Base-by-base conservation (phyloP, 1,284 basidiomycete species). In the Xanthoconium separans region DNA sequence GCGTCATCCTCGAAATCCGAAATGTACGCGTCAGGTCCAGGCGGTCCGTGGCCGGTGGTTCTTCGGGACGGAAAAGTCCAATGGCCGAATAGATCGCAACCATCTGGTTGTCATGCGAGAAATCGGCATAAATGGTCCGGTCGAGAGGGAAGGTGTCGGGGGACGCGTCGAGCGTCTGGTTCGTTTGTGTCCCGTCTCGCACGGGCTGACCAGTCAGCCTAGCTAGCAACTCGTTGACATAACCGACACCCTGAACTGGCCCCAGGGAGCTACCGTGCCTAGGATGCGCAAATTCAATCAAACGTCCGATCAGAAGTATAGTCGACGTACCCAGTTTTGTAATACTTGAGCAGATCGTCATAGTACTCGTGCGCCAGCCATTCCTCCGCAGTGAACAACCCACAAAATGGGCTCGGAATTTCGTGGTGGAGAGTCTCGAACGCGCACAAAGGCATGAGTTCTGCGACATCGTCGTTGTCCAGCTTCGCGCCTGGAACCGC, bases 101-200 rank as follows among this genome's bases (percentile, higher is more conserved):
- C 81, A 94, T 89, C 63, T 88, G 76, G 66, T 91, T 89, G 66
- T 93, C 91, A 68, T 93, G 91, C 31, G 88, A 87, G 66, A 93
- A 93, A 69, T 93, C 91, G 20, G 79, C 83, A 60, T 87, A 91
- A 48, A 90, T 64, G 3, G 73, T 77, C 43, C 81, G 78, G 61
- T 84, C 65, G 12, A 91, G 76, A 10, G 93, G 92, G 71, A 95
- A 95, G 0, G 89, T 91, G 3, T 61, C 61, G 0, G 84, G 81
- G 12, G 81, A 77, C 2, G 71, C 60, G 63, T 90, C 85, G 31
- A 95, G 79, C 1, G 92, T 95, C n/a, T 71, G 70, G 70, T 94
- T 94, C 10, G 88, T 91, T 61, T 88, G 87, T 0, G 92, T 93
- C 53, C 75, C 60, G 69, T 94, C 91, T 33, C 64, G 67, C 7